Conservation (phyloP, 495 filamentous ascomycete species). For the Elasticomyces elasticus region DNA sequence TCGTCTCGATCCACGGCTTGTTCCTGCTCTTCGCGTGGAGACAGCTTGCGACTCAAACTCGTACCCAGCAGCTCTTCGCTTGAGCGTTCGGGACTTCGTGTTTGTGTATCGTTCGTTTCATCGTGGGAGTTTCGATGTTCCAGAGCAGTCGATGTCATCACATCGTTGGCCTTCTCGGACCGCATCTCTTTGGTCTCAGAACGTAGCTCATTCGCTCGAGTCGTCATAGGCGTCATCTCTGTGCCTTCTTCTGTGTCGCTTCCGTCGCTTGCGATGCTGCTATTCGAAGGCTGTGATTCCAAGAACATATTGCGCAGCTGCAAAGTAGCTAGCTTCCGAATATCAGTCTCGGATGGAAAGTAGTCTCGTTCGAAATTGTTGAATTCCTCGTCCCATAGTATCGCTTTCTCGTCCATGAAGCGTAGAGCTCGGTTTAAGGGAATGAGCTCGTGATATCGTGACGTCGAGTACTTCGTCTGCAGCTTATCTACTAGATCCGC, state of each 20-base stretch:
- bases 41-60: slow-evolving; percentile 3
- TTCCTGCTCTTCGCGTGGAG: slow-evolving; percentile 30
- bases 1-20: slow-evolving; percentile 37
- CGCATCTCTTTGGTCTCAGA: neutral
- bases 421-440: slow-evolving; percentile 81
- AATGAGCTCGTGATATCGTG: slow-evolving; percentile 92
- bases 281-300: slow-evolving; percentile 37
- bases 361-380: slow-evolving; percentile 85
- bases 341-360: slow-evolving; percentile 95
- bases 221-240: neutral
- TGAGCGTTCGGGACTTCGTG: neutral
- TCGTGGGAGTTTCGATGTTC: slow-evolving; percentile 39
- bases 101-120: neutral
- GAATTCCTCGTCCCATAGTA: slow-evolving; percentile 87
- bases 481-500: slow-evolving; percentile 58
- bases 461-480: slow-evolving; percentile 81
- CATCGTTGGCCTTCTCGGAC: slow-evolving; percentile 48
- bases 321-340: slow-evolving; percentile 76
- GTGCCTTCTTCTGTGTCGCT: slow-evolving; percentile 16
- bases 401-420: slow-evolving; percentile 82
- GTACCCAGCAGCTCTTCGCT: slow-evolving; percentile 1
- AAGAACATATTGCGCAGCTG: slow-evolving; percentile 94
- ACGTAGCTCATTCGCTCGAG: neutral
- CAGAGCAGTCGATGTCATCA: slow-evolving; percentile 59
- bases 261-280: slow-evolving; percentile 14